A percentile compares a stretch with the other conserved stretches of the same genome.
These are phyloP conservation scores for Blastobotrys arbuscula DNA, from an alignment of 1,139 yeast genomes.

Conservation along the genomic window DNA sequence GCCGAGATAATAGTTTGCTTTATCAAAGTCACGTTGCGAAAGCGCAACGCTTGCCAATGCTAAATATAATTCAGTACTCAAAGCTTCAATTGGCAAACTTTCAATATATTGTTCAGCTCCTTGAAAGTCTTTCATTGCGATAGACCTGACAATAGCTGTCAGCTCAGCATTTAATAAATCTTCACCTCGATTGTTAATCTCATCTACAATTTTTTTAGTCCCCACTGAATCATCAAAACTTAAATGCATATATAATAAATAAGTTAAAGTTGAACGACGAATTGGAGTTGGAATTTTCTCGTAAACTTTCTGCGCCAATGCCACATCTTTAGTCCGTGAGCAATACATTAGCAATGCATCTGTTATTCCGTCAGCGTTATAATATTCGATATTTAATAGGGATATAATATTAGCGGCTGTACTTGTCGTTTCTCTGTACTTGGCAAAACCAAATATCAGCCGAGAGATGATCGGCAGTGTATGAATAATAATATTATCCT, in stretches of 20 bases:
- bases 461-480: slow-evolving; percentile 15
- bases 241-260: slow-evolving; percentile 39
- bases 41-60: slow-evolving; percentile 16
- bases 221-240: slow-evolving; percentile 38
- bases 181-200: slow-evolving; percentile 25
- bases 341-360: slow-evolving; percentile 26
- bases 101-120: slow-evolving; percentile 13
- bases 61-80: slow-evolving; percentile 10
- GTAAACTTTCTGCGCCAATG: slow-evolving; percentile 23
- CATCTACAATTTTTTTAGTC: slow-evolving; percentile 37
- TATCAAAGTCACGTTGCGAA: slow-evolving; percentile 2
- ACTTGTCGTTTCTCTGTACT: slow-evolving; percentile 15
- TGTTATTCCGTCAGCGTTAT: slow-evolving; percentile 22
- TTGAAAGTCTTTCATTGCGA: slow-evolving; percentile 18
- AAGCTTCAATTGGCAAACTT: slow-evolving; percentile 8
- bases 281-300: slow-evolving; percentile 23
- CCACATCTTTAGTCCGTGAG: slow-evolving; percentile 21
- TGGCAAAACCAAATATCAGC: slow-evolving; percentile 24
- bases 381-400: slow-evolving; percentile 26
- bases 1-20: slow-evolving; percentile 4
- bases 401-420: slow-evolving; percentile 25
- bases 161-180: slow-evolving; percentile 19
- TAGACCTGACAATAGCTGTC: slow-evolving; percentile 19
- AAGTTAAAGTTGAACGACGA: slow-evolving; percentile 29
- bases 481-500: slow-evolving; percentile 16